Evolutionary conservation across 257 asterid species (phyloP), one percentile per base, ranked within the genome.

Genomic region (Hygrophila difformis): DNA sequence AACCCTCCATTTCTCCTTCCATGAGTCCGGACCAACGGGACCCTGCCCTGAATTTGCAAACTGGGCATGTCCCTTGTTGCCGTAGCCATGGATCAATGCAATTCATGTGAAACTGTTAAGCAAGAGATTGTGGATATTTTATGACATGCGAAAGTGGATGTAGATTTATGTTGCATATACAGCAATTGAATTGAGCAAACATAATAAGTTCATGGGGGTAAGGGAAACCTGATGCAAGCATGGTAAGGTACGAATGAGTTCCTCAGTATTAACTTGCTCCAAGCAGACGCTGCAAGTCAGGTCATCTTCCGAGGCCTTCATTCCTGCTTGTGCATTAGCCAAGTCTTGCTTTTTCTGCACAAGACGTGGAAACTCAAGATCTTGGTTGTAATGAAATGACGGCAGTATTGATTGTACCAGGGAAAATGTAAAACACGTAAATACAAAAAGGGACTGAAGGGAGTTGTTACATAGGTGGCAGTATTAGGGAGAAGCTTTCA

Each of bases 1-100:
- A 72, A 41, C 82, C 79, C 57, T 74, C 87, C 35, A 15, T 59
- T 51, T 69, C 87, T 54, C 72, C 75, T 33, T 58, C 76, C 57
- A 68, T 72, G 10, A 59, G 61, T 60, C 66, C 83, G 12, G 74
- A 70, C 93, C 92, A 79, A 26, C 71, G 69, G 1, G 94, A 74
- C 2, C 85, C 87, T 1, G 86, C 96, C 61, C 84, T 73, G 49
- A 69, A 91, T 76, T 91, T 82, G 78, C 99, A 91, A 42, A 91
- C 95, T 0, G 97, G 99, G 52, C 99, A 91, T 3, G 97, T 91
- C 49, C 99, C 99, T 67, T 87, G 95, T 72, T 86, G 99, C 51
- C 93, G 63, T 21, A 91, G 77, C 99, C 99, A 91, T 35, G 99
- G 95, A 59, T 91, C 97, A 28, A 91, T 91, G 76, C 99, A 91